phyloP scores from a whole-genome alignment of 768 basidiomycete genomes.

The Crucibulum laeve region DNA sequence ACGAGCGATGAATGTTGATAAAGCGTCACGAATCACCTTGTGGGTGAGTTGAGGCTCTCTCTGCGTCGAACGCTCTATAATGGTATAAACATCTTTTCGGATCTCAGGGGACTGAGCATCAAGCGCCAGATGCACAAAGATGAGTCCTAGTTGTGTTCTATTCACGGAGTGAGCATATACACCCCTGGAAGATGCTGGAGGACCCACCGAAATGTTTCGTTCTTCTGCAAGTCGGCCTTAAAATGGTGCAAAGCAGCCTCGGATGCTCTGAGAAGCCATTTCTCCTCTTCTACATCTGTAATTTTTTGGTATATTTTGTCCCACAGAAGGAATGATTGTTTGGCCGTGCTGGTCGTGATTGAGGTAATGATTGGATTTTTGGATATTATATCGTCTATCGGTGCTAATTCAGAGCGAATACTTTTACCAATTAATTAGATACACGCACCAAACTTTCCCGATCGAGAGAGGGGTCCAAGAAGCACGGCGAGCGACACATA shows the following conservation, averaged over 20 bases:
- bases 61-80: conserved; percentile 34
- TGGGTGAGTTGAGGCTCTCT: conserved; percentile 45
- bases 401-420: conserved; percentile 7
- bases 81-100: conserved; percentile 40
- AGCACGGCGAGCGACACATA: conserved; percentile 72
- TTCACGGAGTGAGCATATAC: neutral
- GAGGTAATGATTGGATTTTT: conserved; percentile 44
- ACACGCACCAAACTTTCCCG: conserved; percentile 50
- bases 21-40: conserved; percentile 54
- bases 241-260: conserved; percentile 46
- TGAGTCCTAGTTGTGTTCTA: conserved; percentile 60
- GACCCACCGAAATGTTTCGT: conserved; percentile 51
- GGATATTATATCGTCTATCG: conserved; percentile 38
- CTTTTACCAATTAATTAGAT: neutral
- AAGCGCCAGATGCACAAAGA: conserved; percentile 66
- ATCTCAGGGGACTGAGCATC: conserved; percentile 52
- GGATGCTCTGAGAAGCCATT: conserved; percentile 71
- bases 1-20: conserved; percentile 42
- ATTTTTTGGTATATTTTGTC: conserved; percentile 84
- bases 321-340: conserved; percentile 84
- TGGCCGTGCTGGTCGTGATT: conserved; percentile 46
- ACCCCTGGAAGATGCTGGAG: neutral
- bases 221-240: conserved; percentile 45
- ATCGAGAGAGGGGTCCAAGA: conserved; percentile 53
- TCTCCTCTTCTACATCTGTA: conserved; percentile 54